Evolutionary conservation across 108 stramenopile species (phyloP).

Genomic region (Skeletonema menzelii): DNA sequence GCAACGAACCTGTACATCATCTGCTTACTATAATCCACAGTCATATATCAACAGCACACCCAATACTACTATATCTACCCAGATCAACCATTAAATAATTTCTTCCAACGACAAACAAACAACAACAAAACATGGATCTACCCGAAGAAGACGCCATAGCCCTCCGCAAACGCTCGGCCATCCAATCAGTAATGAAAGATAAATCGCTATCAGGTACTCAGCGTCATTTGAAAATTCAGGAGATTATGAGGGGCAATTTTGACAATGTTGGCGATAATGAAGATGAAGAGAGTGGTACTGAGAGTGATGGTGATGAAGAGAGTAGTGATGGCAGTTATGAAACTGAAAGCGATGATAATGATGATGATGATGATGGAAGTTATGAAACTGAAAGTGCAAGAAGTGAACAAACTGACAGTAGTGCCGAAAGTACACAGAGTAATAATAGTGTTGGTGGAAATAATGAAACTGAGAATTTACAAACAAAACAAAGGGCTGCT

Average conservation of each 20-base stretch:
- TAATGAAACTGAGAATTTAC: too few species aligned
- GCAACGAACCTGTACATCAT: too few species aligned
- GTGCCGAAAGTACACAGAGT: background rate
- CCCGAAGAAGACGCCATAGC: conserved; percentile 27
- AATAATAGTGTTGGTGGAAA: background rate
- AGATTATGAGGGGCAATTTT: conserved; percentile 33
- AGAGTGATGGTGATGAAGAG: background rate
- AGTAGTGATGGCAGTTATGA: background rate
- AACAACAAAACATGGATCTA: conserved; percentile 16
- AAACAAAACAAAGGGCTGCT: too few species aligned
- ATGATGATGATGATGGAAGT: background rate
- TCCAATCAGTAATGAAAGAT: conserved; percentile 30
- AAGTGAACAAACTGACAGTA: background rate
- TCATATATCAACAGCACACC: too few species aligned
- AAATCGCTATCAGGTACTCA: conserved; percentile 24
- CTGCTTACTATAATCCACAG: too few species aligned
- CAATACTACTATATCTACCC: too few species aligned
- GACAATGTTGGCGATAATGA: background rate
- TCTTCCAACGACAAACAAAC: too few species aligned
- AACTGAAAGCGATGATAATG: background rate
- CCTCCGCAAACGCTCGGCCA: conserved; percentile 34
- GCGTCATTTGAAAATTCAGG: conserved; percentile 19
- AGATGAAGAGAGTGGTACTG: background rate
- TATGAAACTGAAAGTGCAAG: background rate
- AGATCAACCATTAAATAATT: too few species aligned